Evolutionary conservation across 495 filamentous ascomycete genomes (phyloP), one percentile per base, ranked within the genome.

Genomic region (Aspergillus nanangensis): DNA sequence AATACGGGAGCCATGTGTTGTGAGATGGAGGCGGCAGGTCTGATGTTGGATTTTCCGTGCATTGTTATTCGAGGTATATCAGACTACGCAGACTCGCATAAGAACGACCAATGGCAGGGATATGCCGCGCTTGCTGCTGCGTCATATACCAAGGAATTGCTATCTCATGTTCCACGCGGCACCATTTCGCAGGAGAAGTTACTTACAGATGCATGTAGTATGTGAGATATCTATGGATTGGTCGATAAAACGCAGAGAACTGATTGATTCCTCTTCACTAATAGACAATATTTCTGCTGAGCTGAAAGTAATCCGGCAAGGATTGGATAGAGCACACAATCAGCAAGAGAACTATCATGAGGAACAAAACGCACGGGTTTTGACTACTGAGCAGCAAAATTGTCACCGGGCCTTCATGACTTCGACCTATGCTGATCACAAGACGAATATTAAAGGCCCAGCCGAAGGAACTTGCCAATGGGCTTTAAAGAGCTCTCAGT

Each of bases 401-500:
- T 65, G 61, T 50, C 49, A 51, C n/a, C 49, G 55, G 50, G 37
- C 21, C 9, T 60, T 65, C 38, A 65, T 62, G 39, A 40, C 41
- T 19, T 44, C 38, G 25, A 60, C 13, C 19, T 66, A 63, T 35
- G 48, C 50, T 42, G 34, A 66, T 29, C 44, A 52, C 38, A 66
- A 63, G 47, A 44, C 56, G 25, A 56, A 55, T 18, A 62, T 62
- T 38, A 56, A 54, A 8, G 41, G 33, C 44, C 48, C 35, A 53
- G 47, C 39, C 3, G 41, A 49, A 31, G 54, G 46, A 53, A 61
- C 56, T 36, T 62, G 51, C 32, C 51, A 34, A 45, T 62, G 51
- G 53, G 53, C 66, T 42, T 43, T 66, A 10, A 27, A 60, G 20
- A 61, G 70, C 48, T 0, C 44, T n/a, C 56, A 56, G 15, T 73